Evolutionary conservation across 2,329 filamentous ascomycete species (phyloP).

Genomic region (Zymoseptoria tritici): DNA sequence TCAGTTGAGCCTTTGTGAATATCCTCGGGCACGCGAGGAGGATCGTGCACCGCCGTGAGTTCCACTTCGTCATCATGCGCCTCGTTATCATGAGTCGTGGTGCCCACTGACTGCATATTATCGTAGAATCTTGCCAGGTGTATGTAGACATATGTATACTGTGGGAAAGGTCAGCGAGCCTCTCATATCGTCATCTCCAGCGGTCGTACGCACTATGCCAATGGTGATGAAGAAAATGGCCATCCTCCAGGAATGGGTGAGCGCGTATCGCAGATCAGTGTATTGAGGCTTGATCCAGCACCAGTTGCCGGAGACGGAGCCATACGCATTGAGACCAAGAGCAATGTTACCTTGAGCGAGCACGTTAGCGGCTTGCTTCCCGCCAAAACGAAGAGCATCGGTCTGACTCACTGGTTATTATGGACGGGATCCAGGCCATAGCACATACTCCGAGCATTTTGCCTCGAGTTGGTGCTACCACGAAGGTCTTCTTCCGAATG

Average conservation of each 20-base stretch:
- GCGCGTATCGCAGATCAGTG: slow-evolving; percentile 37
- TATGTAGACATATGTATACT: slow-evolving; percentile 38
- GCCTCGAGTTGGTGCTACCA: slow-evolving; percentile 21
- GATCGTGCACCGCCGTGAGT: neutral
- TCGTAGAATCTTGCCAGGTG: slow-evolving; percentile 24
- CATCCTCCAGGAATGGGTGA: slow-evolving; percentile 43
- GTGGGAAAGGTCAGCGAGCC: neutral
- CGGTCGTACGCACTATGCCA: slow-evolving; percentile 19
- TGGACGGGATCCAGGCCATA: slow-evolving; percentile 36
- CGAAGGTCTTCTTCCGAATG: slow-evolving; percentile 31
- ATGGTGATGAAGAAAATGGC: slow-evolving; percentile 37
- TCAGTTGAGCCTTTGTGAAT: neutral
- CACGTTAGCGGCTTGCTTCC: neutral
- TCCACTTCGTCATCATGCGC: slow-evolving; percentile 1
- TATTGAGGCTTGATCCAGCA: slow-evolving; percentile 39
- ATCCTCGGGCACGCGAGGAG: neutral
- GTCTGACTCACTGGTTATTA: slow-evolving; percentile 30
- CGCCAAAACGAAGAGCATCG: neutral
- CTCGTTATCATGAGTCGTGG: neutral
- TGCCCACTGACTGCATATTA: slow-evolving; percentile 5
- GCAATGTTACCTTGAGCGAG: slow-evolving; percentile 16
- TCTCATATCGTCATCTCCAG: neutral
- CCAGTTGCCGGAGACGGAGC: slow-evolving; percentile 42
- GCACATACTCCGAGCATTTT: slow-evolving; percentile 31
- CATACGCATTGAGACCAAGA: slow-evolving; percentile 27